Percentiles rank a stretch among this genome's conserved stretches.
These are phyloP conservation scores for Trichoderma sp. DNA, from an alignment of 2,329 filamentous ascomycete species.

Conservation along the genomic window DNA sequence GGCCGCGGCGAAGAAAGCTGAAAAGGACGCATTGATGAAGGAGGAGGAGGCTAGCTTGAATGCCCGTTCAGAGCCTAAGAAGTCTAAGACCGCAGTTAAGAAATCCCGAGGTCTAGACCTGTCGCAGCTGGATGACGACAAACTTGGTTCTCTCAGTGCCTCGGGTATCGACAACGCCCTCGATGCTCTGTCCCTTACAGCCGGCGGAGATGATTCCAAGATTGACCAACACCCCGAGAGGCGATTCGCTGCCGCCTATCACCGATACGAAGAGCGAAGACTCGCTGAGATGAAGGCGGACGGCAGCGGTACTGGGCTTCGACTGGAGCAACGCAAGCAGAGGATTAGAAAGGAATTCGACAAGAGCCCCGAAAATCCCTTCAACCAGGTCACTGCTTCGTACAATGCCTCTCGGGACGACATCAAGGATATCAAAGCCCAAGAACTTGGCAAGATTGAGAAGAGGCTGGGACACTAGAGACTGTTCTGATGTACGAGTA, in stretches of 20 bases:
- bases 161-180: conserved; percentile 91
- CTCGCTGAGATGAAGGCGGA: conserved; percentile 85
- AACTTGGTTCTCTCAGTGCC: conserved; percentile 69
- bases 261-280: conserved; percentile 77
- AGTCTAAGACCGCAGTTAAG: conserved; percentile 67
- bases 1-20: conserved; percentile 88
- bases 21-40: conserved; percentile 77
- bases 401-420: conserved; percentile 84
- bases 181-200: conserved; percentile 74
- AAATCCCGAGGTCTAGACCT: conserved; percentile 74
- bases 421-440: conserved; percentile 61
- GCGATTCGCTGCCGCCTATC: conserved; percentile 82
- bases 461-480: conserved; percentile 53
- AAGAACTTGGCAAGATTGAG: conserved; percentile 76
- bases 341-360: conserved; percentile 90
- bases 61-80: conserved; percentile 63
- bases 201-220: conserved; percentile 60
- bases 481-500: neutral
- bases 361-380: conserved; percentile 91
- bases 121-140: conserved; percentile 68
- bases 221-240: conserved; percentile 88
- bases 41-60: conserved; percentile 74
- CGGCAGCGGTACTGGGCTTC: conserved; percentile 68
- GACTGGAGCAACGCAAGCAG: conserved; percentile 82
- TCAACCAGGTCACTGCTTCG: conserved; percentile 76